Percentiles rank a stretch among this genome's conserved stretches.
These are phyloP conservation scores for Blastocystis sp. DNA, from an alignment of 352 stramenopile species.

Conservation along the genomic window DNA sequence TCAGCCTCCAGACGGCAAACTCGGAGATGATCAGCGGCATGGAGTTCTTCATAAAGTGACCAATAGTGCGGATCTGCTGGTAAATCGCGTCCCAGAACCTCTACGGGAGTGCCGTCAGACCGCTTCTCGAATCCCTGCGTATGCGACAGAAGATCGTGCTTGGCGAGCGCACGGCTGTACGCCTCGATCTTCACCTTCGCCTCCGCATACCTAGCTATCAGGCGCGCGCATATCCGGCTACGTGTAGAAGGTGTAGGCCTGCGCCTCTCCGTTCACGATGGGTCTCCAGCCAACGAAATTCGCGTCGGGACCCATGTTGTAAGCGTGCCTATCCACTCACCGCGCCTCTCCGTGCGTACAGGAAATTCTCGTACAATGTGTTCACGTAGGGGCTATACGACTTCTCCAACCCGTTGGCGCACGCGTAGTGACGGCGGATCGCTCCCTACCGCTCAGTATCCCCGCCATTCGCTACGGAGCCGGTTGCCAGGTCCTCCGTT, in stretches of 20 bases:
- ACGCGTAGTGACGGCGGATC: neutral
- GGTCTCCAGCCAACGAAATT: conserved; percentile 64
- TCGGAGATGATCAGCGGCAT: conserved; percentile 88
- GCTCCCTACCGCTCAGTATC: conserved; percentile 24
- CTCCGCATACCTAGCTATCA: conserved; percentile 33
- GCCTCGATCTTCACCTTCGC: conserved; percentile 26
- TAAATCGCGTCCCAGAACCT: neutral
- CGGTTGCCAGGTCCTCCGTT: conserved; percentile 14
- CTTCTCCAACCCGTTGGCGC: conserved; percentile 39
- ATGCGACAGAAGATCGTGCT: conserved; percentile 39
- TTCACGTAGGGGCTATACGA: conserved; percentile 52
- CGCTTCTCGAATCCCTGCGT: conserved; percentile 51
- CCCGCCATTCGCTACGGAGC: neutral
- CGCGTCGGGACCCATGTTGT: conserved; percentile 29
- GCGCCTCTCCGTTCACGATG: conserved; percentile 49
- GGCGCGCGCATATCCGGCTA: neutral
- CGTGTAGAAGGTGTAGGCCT: conserved; percentile 53
- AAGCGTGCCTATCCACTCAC: conserved; percentile 5
- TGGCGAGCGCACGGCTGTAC: conserved; percentile 49
- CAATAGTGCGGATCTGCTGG: conserved; percentile 77
- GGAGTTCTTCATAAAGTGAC: conserved; percentile 91
- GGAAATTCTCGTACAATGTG: conserved; percentile 45
- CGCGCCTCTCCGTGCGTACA: neutral
- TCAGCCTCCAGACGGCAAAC: conserved; percentile 70
- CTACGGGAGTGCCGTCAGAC: conserved; percentile 38